phyloP scores from a whole-genome alignment of 2,329 filamentous ascomycete genomes.

The Metarhizium humberi region DNA sequence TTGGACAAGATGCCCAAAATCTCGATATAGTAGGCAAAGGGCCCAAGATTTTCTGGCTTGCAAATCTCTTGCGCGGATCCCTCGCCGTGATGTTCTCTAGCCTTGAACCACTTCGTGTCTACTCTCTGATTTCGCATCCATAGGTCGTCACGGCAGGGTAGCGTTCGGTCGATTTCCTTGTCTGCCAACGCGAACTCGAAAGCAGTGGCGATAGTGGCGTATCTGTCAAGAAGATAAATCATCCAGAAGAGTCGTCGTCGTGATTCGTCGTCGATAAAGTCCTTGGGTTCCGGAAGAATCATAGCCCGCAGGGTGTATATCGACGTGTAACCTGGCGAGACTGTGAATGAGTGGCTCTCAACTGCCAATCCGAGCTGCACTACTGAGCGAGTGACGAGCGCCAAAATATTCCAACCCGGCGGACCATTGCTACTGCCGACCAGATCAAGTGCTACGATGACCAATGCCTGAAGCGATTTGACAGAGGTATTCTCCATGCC shows the following conservation, averaged over 20 bases:
- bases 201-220: constrained; percentile 82
- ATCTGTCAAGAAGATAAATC: constrained; percentile 83
- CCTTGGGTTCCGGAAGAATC: constrained; percentile 70
- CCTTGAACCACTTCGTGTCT: constrained; percentile 73
- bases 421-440: constrained; percentile 83
- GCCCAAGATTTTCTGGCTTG: constrained; percentile 71
- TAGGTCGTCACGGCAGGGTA: constrained; percentile 81
- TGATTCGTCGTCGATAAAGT: constrained; percentile 86
- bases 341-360: constrained; percentile 69
- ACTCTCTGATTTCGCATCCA: constrained; percentile 78
- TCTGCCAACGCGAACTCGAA: constrained; percentile 88
- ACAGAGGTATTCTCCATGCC: constrained; percentile 86
- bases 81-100: constrained; percentile 32
- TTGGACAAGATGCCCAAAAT: constrained; percentile 79
- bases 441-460: constrained; percentile 77
- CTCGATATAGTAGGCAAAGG: constrained; percentile 86
- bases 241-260: constrained; percentile 85
- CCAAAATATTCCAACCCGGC: constrained; percentile 85
- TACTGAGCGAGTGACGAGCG: constrained; percentile 78
- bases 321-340: constrained; percentile 70
- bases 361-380: constrained; percentile 81
- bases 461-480: constrained; percentile 75
- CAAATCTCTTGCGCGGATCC: constrained; percentile 53
- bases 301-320: constrained; percentile 85
- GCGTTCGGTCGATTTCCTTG: constrained; percentile 75